These are phyloP conservation scores for Arthroderma sp. DNA, from an alignment of 2,329 filamentous ascomycete species.

Conservation along the genomic window DNA sequence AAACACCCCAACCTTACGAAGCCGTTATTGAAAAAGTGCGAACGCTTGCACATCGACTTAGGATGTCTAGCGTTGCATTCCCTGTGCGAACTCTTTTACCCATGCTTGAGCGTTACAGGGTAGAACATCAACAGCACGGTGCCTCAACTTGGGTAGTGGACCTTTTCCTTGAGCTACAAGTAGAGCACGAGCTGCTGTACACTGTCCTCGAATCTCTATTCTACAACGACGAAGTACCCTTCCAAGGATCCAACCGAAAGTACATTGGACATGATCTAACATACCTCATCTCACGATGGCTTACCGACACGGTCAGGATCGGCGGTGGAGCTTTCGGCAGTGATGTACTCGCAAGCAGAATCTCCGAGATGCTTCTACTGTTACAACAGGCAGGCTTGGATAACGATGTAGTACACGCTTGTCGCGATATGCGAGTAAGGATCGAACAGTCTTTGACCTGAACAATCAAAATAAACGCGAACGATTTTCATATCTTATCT, in stretches of 20 bases:
- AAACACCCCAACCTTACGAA: constrained; percentile 33
- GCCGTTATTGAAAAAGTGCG: constrained; percentile 42
- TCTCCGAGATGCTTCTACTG: constrained; percentile 32
- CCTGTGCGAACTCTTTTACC: constrained; percentile 42
- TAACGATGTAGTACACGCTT: constrained; percentile 24
- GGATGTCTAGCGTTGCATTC: constrained; percentile 43
- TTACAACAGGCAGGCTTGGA: constrained; percentile 33
- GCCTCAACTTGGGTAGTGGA: constrained; percentile 49
- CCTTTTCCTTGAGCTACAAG: constrained; percentile 49
- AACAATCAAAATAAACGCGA: background rate
- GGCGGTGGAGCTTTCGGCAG: constrained; percentile 47
- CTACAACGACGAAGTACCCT: constrained; percentile 54
- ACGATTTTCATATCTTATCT: background rate
- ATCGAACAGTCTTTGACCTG: constrained; percentile 17
- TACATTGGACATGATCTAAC: constrained; percentile 49
- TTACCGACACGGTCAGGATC: constrained; percentile 40
- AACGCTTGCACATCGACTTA: constrained; percentile 42
- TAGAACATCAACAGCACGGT: constrained; percentile 36
- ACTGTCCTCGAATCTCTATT: constrained; percentile 52
- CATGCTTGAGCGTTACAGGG: constrained; percentile 42
- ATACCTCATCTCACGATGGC: constrained; percentile 50
- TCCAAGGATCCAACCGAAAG: constrained; percentile 43
- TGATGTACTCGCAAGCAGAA: constrained; percentile 41
- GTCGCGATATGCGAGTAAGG: constrained; percentile 27
- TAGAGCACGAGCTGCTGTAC: constrained; percentile 49